Conservation (phyloP, 1,284 basidiomycete species). For the Laetiporus sulphureus region DNA sequence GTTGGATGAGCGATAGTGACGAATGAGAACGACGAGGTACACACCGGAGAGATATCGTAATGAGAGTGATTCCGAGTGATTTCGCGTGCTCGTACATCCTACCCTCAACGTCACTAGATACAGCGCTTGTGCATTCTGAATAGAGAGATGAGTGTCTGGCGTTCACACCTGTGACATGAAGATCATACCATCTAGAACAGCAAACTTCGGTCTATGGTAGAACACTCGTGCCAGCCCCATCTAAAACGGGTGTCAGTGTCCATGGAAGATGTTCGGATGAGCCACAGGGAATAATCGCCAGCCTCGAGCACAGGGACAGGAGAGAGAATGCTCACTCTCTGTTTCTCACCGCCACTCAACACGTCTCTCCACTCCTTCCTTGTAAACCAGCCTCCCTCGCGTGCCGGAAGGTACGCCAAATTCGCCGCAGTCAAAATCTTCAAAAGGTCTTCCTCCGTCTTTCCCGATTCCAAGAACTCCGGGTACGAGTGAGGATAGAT, state of each 20-base stretch:
- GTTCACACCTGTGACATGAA: slow-evolving; percentile 3
- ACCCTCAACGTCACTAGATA: slow-evolving; percentile 95
- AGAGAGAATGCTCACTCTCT: slow-evolving; percentile 75
- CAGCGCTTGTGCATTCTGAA: slow-evolving; percentile 90
- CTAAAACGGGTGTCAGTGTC: slow-evolving; percentile 27
- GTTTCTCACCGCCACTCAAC: slow-evolving; percentile 93
- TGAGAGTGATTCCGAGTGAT: slow-evolving; percentile 86
- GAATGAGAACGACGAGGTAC: slow-evolving; percentile 12
- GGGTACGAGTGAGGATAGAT: slow-evolving; percentile 85
- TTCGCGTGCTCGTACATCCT: slow-evolving; percentile 95
- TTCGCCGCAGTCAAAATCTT: slow-evolving; percentile 76
- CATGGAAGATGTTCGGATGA: background rate
- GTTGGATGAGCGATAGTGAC: background rate
- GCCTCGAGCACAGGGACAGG: too few species aligned
- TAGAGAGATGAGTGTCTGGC: background rate
- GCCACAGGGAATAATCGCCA: background rate
- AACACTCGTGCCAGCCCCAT: slow-evolving; percentile 85
- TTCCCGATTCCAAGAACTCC: slow-evolving; percentile 59
- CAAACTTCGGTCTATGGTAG: slow-evolving; percentile 78
- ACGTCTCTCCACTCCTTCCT: slow-evolving; percentile 97
- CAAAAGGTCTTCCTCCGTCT: slow-evolving; percentile 66
- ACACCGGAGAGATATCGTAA: slow-evolving; percentile 82
- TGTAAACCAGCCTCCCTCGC: slow-evolving; percentile 88
- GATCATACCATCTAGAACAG: slow-evolving; percentile 61
- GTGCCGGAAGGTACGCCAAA: slow-evolving; percentile 77